Conservation (phyloP, 352 stramenopile species). For the Pythium scleroteichum region DNA sequence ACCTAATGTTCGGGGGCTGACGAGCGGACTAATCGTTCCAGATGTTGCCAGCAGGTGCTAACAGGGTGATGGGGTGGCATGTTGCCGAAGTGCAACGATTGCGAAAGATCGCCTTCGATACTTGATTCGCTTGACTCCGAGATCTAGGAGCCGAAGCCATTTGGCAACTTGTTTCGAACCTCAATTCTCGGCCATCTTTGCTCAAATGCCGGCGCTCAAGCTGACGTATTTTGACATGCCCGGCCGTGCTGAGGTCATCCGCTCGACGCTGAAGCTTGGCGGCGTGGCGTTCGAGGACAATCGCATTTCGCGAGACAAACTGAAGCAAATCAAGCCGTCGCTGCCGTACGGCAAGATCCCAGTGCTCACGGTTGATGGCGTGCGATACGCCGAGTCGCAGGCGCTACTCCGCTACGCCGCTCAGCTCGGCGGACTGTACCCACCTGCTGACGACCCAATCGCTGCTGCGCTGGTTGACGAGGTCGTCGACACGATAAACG, state of each 20-base stretch:
- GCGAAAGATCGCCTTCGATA: no score
- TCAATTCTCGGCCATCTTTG: no score
- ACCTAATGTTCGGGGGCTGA: no score
- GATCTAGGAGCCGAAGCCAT: no score
- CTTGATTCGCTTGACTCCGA: no score
- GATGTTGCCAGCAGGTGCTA: no score
- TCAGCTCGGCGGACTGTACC: slow-evolving; percentile 35
- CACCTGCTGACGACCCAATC: not conserved
- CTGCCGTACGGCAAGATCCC: slow-evolving; percentile 33
- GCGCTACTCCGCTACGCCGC: slow-evolving; percentile 63
- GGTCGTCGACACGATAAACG: no score
- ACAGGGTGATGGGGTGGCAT: no score
- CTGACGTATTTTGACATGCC: not conserved
- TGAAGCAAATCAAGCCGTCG: slow-evolving; percentile 25
- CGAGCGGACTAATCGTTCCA: no score
- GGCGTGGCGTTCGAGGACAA: not conserved
- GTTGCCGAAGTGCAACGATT: no score
- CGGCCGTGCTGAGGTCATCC: not conserved
- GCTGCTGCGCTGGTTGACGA: not conserved
- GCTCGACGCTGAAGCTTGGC: not conserved
- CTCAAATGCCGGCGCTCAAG: not conserved
- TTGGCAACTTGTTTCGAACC: no score
- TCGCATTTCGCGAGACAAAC: not conserved
- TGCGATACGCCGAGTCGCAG: slow-evolving; percentile 42
- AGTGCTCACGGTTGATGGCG: slow-evolving; percentile 40